Base-by-base conservation (phyloP, 2,329 filamentous ascomycete genomes). In the Paramyrothecium roridum region DNA sequence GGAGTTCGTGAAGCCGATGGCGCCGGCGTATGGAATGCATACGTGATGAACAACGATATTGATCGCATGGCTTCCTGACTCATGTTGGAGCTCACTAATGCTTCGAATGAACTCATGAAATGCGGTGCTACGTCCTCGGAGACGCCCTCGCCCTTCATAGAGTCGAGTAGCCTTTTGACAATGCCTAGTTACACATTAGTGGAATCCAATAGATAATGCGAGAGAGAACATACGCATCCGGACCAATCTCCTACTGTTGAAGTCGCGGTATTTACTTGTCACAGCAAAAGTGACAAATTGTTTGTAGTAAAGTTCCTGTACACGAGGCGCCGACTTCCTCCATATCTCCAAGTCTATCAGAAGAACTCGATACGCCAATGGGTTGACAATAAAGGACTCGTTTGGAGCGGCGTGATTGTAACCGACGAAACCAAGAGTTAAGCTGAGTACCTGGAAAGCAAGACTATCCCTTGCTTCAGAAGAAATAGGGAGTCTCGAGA, bases 311-410 rank as follows among this genome's bases (percentile, higher is more conserved):
- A 97, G 78, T 63, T 89, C 87, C 66, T 97, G 91, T 0, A 93
- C 90, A 19, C 86, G 81, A 6, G 85, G 69, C 34, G 90, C 87
- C 21, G 89, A 90, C 71, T 85, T 87, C 60, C 93, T 85, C 95
- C 95, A 99, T 20, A 93, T 89, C 65, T 97, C 93, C 61, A 96
- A 85, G 71, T 99, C 95, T 53, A 98, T 90, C 26, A 99, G 80
- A 19, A 99, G 79, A 34, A 96, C 88, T 48, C 95, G 87, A 72
- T 98, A 99, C 3, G 93, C 95, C 58, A 99, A 80, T 0, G 95
- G 93, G 64, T 99, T 99, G 62, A 96, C 90, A 67, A 99, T 96
- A 64, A 97, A 90, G 1, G 93, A 97, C 56, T 93, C 88, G 56
- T 91, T 85, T 1, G 92, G 90, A 34, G 86, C 81, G n/a, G 83